These are phyloP conservation scores for Aphanocladium album DNA, from an alignment of 2,329 filamentous ascomycete genomes.

Conservation along the genomic window DNA sequence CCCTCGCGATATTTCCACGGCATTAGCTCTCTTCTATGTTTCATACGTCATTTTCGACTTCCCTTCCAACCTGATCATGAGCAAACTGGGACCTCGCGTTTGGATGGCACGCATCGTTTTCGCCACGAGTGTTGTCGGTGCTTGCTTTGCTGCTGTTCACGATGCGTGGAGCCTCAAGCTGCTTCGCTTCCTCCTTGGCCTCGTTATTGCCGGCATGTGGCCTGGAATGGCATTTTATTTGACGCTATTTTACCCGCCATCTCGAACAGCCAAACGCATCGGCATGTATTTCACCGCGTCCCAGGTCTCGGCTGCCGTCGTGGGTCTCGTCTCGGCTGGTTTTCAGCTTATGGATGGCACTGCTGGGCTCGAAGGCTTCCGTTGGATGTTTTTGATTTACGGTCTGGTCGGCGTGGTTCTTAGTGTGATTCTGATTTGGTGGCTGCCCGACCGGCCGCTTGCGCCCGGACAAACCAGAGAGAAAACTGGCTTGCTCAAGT, in stretches of 20 bases:
- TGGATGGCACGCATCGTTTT: constrained; percentile 94
- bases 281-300: constrained; percentile 86
- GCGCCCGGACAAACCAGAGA: constrained; percentile 60
- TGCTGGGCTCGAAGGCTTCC: constrained; percentile 72
- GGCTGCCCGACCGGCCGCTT: constrained; percentile 79
- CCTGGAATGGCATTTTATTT: constrained; percentile 92
- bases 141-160: constrained; percentile 76
- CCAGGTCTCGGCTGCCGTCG: constrained; percentile 83
- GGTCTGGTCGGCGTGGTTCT: constrained; percentile 69
- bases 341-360: constrained; percentile 87
- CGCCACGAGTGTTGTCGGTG: constrained; percentile 77
- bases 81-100: constrained; percentile 71
- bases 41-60: constrained; percentile 87
- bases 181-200: constrained; percentile 76
- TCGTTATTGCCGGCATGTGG: constrained; percentile 92
- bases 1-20: constrained; percentile 74
- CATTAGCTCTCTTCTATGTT: constrained; percentile 84
- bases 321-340: constrained; percentile 82
- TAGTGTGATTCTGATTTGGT: constrained; percentile 74
- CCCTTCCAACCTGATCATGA: constrained; percentile 87
- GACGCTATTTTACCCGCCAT: constrained; percentile 86
- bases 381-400: constrained; percentile 91
- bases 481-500: constrained; percentile 51
- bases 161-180: constrained; percentile 84
- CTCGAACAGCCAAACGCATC: constrained; percentile 79